Conservation (phyloP, 2,329 filamentous ascomycete species). For the Pseudogymnoascus sp. region DNA sequence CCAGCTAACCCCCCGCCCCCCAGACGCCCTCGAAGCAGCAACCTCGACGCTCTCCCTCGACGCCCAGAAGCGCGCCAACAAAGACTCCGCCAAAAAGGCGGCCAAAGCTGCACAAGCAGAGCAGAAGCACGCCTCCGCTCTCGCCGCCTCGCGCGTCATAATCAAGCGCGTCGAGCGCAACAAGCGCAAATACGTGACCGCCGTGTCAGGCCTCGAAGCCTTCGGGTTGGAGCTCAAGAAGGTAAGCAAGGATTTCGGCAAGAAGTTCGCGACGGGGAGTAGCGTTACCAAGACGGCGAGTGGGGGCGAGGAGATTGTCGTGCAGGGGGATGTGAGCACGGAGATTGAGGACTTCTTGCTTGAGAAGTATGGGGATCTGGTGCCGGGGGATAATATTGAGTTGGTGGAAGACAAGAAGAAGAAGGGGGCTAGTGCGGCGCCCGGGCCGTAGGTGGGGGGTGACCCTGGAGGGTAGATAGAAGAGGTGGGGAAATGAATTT, state of each 20-base stretch:
- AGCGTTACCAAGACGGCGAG: conserved; percentile 83
- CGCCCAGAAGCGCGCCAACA: conserved; percentile 87
- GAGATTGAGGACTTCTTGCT: conserved; percentile 87
- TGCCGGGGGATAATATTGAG: conserved; percentile 94
- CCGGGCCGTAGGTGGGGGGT: not conserved
- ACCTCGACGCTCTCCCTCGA: conserved; percentile 81
- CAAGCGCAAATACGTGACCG: conserved; percentile 94
- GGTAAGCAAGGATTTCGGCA: conserved; percentile 90
- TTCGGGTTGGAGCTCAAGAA: conserved; percentile 94
- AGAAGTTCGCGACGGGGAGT: conserved; percentile 94
- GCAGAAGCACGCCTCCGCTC: conserved; percentile 71
- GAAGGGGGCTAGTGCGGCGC: conserved; percentile 48
- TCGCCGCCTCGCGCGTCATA: conserved; percentile 71
- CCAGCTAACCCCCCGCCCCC: conserved; percentile 9
- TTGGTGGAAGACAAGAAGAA: conserved; percentile 94
- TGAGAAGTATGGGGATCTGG: conserved; percentile 72
- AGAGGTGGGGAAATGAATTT: not conserved
- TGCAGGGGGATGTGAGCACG: conserved; percentile 93
- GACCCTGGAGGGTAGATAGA: conserved; percentile 15
- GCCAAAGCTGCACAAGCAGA: conserved; percentile 86
- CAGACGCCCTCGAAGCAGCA: conserved; percentile 74
- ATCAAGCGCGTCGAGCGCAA: conserved; percentile 98
- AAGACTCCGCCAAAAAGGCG: conserved; percentile 94
- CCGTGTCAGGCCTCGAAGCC: conserved; percentile 80
- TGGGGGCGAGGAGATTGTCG: conserved; percentile 91